Evolutionary conservation across 441 rosid species (phyloP), one percentile per base, ranked within the genome.

Genomic region (Eutrema salsugineum): DNA sequence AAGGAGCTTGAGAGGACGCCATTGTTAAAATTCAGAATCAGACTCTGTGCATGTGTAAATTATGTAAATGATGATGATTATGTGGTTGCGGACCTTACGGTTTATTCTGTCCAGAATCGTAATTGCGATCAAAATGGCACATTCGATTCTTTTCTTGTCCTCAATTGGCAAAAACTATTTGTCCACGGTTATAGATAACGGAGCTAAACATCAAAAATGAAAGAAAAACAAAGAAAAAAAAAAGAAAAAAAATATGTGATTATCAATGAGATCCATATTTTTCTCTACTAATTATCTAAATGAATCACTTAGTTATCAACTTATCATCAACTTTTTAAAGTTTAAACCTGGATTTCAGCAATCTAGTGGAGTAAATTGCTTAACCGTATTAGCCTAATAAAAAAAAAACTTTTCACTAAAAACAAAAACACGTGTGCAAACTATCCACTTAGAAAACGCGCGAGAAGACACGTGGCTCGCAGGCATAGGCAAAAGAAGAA

Each of bases 291-390:
- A 62, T 55, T 44, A 63, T 44, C 63, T 24, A 1, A 33, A 22
- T 5, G 2, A 70, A 51, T 51, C 47, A n/a, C 54, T 30, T 3
- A 27, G 32, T 40, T 38, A 54, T 30, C 2, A 27, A 58, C 28
- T 72, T 33, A 71, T 33, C 56, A 63, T 46, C 15, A 46, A 43
- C 1, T 14, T 30, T 10, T 16, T 5, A 11, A 58, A 28, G 16
- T 32, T 57, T 5, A 32, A 60, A 59, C 42, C 72, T 66, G 35
- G 62, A 50, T 30, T 74, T 67, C 32, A 67, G 73, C 49, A 74
- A 67, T 43, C 70, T 75, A 68, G 60, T 75, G 75, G 79, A 70
- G 79, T 39, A 55, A 1, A 68, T 19, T 11, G 19, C 70, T 58
- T 55, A 68, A 75, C 78, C 2, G 11, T 68, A 48, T 14, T 16